phyloP scores from a whole-genome alignment of 164 flowering plant species.

The Amborella trichopoda region DNA sequence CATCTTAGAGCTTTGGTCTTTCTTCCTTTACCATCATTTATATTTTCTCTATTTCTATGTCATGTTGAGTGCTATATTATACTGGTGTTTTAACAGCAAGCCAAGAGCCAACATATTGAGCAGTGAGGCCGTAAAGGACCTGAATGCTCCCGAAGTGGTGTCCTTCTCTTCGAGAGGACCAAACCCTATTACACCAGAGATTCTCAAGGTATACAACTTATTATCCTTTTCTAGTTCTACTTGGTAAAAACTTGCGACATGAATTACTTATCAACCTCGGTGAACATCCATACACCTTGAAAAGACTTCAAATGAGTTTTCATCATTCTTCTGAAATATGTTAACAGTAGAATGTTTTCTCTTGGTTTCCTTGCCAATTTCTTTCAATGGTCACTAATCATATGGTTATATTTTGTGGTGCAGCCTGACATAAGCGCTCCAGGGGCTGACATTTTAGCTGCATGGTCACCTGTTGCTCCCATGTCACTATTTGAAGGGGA shows the following conservation, averaged over 20 bases:
- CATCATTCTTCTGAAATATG: not conserved
- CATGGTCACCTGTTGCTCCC: conserved; percentile 23
- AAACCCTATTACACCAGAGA: conserved; percentile 17
- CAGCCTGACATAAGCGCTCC: conserved; percentile 83
- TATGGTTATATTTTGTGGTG: not conserved
- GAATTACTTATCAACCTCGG: not conserved
- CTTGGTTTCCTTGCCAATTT: not conserved
- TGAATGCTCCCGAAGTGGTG: conserved; percentile 21
- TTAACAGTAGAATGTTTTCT: not conserved
- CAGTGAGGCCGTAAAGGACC: too few species aligned
- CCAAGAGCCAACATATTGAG: not conserved
- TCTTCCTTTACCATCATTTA: too few species aligned
- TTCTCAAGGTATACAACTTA: conserved; percentile 67
- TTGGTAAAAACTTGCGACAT: too few species aligned
- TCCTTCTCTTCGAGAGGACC: conserved; percentile 82
- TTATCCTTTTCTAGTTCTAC: too few species aligned
- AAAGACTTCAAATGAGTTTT: not conserved
- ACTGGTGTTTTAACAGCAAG: not conserved
- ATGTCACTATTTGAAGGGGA: conserved; percentile 17
- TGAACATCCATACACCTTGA: not conserved
- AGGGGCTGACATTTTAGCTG: conserved; percentile 64
- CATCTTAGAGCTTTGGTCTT: too few species aligned
- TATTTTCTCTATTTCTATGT: not conserved
- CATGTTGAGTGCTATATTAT: not conserved
- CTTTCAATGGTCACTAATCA: too few species aligned